Base-by-base conservation (phyloP, 257 asterid genomes). In the Echium plantagineum region DNA sequence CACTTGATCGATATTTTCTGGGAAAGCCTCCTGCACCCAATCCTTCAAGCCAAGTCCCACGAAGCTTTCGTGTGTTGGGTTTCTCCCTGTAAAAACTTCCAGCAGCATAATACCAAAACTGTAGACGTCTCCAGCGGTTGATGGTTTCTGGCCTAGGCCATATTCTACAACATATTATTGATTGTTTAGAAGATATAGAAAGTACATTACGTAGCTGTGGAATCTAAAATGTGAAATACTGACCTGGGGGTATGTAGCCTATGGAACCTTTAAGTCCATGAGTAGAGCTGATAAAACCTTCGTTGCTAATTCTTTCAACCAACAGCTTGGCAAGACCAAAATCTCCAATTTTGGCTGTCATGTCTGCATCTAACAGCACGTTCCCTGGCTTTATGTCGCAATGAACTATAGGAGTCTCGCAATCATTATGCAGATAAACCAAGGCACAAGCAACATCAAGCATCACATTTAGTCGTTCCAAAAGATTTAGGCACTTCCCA, bases 211-310 rank as follows among this genome's bases (percentile, higher is more conserved):
- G 20, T 35, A 21, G 12, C 3, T 19, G 18, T 52, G 6, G 31
- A 59, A 54, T 13, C 18, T 15, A 42, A 10, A 53, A 53, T 42
- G 13, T n/a, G 47, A 22, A 52, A 57, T n/a, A 57, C 69, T 24
- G 12, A 79, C 94, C 94, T 79, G 91, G 89, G 59, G 91, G 85
- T 28, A 83, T 81, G 73, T 85, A 83, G 62, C 94, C 91, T 20
- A 85, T 81, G 47, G 94, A 75, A 30, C 89, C 94, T 68, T 72
- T 83, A 12, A 85, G 81, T 28, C 72, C 57, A 66, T 78, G 70
- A 21, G 80, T 54, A 59, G 73, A 73, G 70, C 79, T 85, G 26
- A 74, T 53, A 7, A 80, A 76, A 59, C 57, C 38, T 48, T 68
- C 74, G 42, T 69, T 32, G 52, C 42, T 62, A 51, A 58, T 59